These are phyloP conservation scores for Torrubiella hemipterigena DNA, from an alignment of 2,329 filamentous ascomycete genomes.

Conservation along the genomic window DNA sequence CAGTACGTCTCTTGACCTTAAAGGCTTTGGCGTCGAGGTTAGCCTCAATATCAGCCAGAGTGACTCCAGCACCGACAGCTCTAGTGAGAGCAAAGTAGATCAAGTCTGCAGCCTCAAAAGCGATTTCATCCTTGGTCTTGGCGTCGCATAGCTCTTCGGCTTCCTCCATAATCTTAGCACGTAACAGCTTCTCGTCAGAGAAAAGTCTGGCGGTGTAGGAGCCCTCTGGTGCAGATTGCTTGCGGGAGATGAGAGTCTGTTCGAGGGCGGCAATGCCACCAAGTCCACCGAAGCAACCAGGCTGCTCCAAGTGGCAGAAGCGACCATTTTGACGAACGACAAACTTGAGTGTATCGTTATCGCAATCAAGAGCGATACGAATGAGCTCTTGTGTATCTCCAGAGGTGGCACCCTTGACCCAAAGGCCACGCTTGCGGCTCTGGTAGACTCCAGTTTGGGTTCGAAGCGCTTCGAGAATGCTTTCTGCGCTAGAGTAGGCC, in stretches of 20 bases:
- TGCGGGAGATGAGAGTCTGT: slow-evolving; percentile 73
- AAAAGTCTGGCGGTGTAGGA: slow-evolving; percentile 93
- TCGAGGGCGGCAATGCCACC: slow-evolving; percentile 73
- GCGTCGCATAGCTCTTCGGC: slow-evolving; percentile 90
- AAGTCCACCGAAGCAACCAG: slow-evolving; percentile 84
- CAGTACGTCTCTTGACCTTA: slow-evolving; percentile 86
- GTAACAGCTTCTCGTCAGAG: slow-evolving; percentile 76
- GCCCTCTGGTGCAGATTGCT: slow-evolving; percentile 68
- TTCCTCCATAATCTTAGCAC: slow-evolving; percentile 98
- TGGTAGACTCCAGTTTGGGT: slow-evolving; percentile 81
- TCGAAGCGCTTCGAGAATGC: slow-evolving; percentile 72
- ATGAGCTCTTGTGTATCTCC: slow-evolving; percentile 88
- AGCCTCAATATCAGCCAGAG: slow-evolving; percentile 76
- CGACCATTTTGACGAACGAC: slow-evolving; percentile 79
- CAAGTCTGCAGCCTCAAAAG: slow-evolving; percentile 89
- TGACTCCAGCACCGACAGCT: slow-evolving; percentile 74
- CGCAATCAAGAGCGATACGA: slow-evolving; percentile 78
- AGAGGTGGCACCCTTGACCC: slow-evolving; percentile 93
- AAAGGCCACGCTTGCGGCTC: slow-evolving; percentile 86
- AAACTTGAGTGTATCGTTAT: slow-evolving; percentile 85
- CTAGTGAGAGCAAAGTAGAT: slow-evolving; percentile 94
- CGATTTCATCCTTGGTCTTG: slow-evolving; percentile 67
- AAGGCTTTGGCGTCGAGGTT: slow-evolving; percentile 90
- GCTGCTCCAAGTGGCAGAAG: slow-evolving; percentile 90
- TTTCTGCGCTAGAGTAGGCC: slow-evolving; percentile 90